Conservation (phyloP, 2,329 filamentous ascomycete species). For the Intubia oerlemansii region DNA sequence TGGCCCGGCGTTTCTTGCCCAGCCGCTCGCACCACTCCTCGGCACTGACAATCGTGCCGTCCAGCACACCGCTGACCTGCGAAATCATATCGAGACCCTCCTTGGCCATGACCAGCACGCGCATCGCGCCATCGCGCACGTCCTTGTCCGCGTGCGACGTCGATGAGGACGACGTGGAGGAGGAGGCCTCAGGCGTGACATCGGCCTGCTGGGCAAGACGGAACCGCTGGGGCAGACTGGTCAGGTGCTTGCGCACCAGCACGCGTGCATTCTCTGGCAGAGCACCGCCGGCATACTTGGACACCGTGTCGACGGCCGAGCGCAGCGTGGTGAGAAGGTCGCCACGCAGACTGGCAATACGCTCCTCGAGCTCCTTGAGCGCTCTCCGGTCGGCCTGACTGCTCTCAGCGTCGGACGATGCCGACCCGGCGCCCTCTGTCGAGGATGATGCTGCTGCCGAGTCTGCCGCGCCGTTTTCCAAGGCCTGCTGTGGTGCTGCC, state of each 20-base stretch:
- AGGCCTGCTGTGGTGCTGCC: no score
- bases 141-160: slow-evolving; percentile 11
- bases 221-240: slow-evolving; percentile 62
- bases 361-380: slow-evolving; percentile 29
- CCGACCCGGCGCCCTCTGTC: slow-evolving; percentile 8
- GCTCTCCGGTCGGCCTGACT: slow-evolving; percentile 11
- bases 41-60: slow-evolving; percentile 74
- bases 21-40: slow-evolving; percentile 78
- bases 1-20: slow-evolving; percentile 24
- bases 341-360: slow-evolving; percentile 43
- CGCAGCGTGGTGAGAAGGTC: slow-evolving; percentile 65
- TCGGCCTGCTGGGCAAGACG: slow-evolving; percentile 37
- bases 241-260: slow-evolving; percentile 66
- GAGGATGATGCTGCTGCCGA: no score
- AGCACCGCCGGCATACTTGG: slow-evolving; percentile 75
- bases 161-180: slow-evolving; percentile 3
- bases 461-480: no score
- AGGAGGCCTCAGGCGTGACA: slow-evolving; percentile 4
- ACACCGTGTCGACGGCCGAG: slow-evolving; percentile 65
- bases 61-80: slow-evolving; percentile 71
- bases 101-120: slow-evolving; percentile 66
- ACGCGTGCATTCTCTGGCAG: slow-evolving; percentile 72
- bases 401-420: slow-evolving; percentile 4
- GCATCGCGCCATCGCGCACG: slow-evolving; percentile 40
- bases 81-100: slow-evolving; percentile 89